A percentile compares a stretch with the other conserved stretches of the same genome.
These are phyloP conservation scores for Boletus huronensis DNA, from an alignment of 768 basidiomycete genomes.

Conservation along the genomic window DNA sequence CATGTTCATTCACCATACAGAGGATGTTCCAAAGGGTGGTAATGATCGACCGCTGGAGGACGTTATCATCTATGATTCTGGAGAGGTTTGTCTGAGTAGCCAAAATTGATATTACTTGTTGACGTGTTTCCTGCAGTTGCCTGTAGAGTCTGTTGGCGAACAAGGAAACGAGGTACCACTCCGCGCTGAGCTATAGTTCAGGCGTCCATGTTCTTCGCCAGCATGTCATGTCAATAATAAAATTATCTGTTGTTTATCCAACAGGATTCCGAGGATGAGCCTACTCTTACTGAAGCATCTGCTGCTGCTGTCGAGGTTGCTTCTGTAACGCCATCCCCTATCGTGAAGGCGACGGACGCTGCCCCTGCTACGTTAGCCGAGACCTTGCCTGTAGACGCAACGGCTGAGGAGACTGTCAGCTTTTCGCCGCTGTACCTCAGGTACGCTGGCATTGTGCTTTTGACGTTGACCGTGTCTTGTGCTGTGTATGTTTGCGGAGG, in stretches of 20 bases:
- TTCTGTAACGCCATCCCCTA: slow-evolving; percentile 6
- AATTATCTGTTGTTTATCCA: slow-evolving; percentile 46
- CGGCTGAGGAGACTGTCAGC: slow-evolving; percentile 1
- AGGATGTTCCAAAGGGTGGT: slow-evolving; percentile 66
- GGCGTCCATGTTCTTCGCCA: slow-evolving; percentile 35
- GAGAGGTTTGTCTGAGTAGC: slow-evolving; percentile 61
- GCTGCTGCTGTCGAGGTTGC: slow-evolving; percentile 12
- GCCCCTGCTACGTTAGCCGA: neutral
- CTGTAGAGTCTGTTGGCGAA: slow-evolving; percentile 52
- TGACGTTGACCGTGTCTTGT: slow-evolving; percentile 45
- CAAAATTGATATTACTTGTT: slow-evolving; percentile 11
- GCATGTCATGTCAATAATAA: slow-evolving; percentile 47
- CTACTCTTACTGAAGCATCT: slow-evolving; percentile 10
- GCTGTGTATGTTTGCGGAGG: slow-evolving; percentile 51
- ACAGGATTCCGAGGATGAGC: slow-evolving; percentile 39
- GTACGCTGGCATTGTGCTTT: slow-evolving; percentile 24
- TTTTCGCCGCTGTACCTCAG: slow-evolving; percentile 10
- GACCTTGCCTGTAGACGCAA: neutral
- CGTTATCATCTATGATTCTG: slow-evolving; percentile 77
- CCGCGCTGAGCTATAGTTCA: slow-evolving; percentile 84
- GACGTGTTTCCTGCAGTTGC: slow-evolving; percentile 39
- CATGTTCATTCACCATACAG: slow-evolving; percentile 38
- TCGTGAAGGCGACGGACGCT: neutral
- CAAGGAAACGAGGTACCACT: slow-evolving; percentile 89
- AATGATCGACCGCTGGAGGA: slow-evolving; percentile 74